Conservation (phyloP, 371 early-diverging fungal genomes). For the Homolaphlyctis polyrhiza region DNA sequence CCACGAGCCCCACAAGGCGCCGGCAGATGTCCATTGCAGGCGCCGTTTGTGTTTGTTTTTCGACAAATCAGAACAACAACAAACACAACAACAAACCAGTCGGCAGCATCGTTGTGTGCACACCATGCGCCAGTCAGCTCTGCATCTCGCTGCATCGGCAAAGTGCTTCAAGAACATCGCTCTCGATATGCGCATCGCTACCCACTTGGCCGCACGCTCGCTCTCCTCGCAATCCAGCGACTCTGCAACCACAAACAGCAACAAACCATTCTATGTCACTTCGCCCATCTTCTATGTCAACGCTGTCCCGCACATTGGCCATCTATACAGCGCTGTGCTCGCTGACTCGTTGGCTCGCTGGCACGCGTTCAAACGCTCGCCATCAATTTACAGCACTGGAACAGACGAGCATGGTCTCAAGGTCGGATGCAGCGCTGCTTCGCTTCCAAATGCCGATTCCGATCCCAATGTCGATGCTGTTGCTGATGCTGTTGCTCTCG, state of each 20-base stretch:
- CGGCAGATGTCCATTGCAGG: conserved; percentile 40
- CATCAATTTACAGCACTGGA: conserved; percentile 67
- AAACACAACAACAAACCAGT: too few species aligned
- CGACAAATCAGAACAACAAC: too few species aligned
- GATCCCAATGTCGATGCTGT: background rate
- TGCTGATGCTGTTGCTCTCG: background rate
- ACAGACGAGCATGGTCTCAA: conserved; percentile 97
- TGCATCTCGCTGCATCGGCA: background rate
- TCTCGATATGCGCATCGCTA: too few species aligned
- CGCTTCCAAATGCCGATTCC: background rate
- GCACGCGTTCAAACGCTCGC: conserved; percentile 60
- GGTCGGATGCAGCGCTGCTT: conserved; percentile 32
- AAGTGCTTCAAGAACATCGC: too few species aligned
- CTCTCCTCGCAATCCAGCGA: too few species aligned
- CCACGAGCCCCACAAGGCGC: conserved; percentile 72
- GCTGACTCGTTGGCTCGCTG: conserved; percentile 79
- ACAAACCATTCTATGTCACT: conserved; percentile 47
- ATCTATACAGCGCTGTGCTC: conserved; percentile 82
- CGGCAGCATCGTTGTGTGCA: too few species aligned
- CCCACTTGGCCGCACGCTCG: background rate
- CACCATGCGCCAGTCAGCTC: background rate
- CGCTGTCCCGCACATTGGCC: conserved; percentile 95
- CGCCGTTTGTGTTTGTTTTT: background rate
- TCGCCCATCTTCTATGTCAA: conserved; percentile 97
- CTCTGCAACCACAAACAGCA: too few species aligned